A percentile compares a stretch with the other conserved stretches of the same genome.
Conservation (phyloP, 495 filamentous ascomycete genomes). For the Talaromyces proteolyticus region DNA sequence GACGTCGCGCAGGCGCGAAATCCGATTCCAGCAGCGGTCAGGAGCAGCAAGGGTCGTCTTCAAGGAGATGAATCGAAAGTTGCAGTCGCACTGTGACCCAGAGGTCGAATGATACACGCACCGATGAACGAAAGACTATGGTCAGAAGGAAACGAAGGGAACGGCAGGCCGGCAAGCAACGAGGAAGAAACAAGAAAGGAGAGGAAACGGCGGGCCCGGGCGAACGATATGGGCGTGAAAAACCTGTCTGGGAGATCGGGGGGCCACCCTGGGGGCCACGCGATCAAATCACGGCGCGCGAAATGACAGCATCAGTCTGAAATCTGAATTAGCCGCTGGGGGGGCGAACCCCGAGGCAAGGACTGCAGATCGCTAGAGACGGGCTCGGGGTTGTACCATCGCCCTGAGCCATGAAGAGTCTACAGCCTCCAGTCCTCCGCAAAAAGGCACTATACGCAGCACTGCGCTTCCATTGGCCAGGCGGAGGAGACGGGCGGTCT, state of each 20-base stretch:
- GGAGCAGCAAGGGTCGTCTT: slow-evolving; percentile 1
- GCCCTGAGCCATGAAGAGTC: not conserved
- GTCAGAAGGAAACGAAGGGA: slow-evolving; percentile 9
- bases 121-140: slow-evolving; percentile 10
- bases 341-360: not conserved
- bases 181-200: slow-evolving; percentile 11
- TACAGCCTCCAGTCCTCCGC: no score
- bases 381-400: not conserved
- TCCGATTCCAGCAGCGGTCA: not conserved
- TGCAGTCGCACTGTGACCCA: not conserved
- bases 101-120: not conserved
- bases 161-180: not conserved
- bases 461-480: not conserved
- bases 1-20: not conserved
- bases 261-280: not conserved
- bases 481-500: not conserved
- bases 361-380: not conserved
- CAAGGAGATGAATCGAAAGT: slow-evolving; percentile 1
- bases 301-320: no score
- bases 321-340: no score
- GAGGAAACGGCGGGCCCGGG: slow-evolving; percentile 12
- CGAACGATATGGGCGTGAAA: slow-evolving; percentile 7
- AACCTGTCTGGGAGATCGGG: not conserved
- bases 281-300: no score
- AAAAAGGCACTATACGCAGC: no score